A percentile compares a stretch with the other conserved stretches of the same genome.
Evolutionary conservation across 108 stramenopile species (phyloP).

Genomic region (Nitzschia sp.): DNA sequence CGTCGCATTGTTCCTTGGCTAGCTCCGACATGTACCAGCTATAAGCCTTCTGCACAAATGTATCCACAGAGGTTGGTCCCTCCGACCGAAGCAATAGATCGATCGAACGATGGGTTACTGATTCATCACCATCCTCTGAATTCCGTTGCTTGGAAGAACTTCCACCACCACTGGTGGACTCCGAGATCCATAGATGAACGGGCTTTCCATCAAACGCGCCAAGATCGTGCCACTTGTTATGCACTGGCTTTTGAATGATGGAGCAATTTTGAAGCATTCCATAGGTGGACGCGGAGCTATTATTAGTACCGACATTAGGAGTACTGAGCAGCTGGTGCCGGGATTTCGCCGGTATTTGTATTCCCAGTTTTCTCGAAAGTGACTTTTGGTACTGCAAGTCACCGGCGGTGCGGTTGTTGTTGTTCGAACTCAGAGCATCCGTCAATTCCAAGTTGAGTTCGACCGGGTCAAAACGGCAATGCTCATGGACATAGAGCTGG

Average conservation of each 20-base stretch:
- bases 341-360: constrained; percentile 17
- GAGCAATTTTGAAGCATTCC: constrained; percentile 32
- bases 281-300: constrained; percentile 14
- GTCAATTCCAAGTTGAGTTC: background rate
- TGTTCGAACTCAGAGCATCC: constrained; percentile 15
- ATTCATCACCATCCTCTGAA: background rate
- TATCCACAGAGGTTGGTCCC: constrained; percentile 15
- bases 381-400: background rate
- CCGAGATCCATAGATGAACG: constrained; percentile 20
- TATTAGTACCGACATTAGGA: constrained; percentile 19
- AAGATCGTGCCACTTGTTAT: constrained; percentile 38
- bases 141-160: constrained; percentile 6
- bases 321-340: background rate
- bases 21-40: constrained; percentile 34
- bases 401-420: background rate
- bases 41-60: constrained; percentile 28
- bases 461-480: background rate
- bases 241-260: constrained; percentile 28
- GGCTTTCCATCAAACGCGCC: constrained; percentile 30
- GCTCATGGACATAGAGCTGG: constrained; percentile 27
- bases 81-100: constrained; percentile 15
- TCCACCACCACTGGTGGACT: constrained; percentile 18
- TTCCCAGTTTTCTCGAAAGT: too few species aligned
- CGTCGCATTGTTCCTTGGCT: constrained; percentile 13
- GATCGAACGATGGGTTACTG: constrained; percentile 16